Evolutionary conservation across 108 stramenopile species (phyloP).

Genomic region (Fragilaria radians): DNA sequence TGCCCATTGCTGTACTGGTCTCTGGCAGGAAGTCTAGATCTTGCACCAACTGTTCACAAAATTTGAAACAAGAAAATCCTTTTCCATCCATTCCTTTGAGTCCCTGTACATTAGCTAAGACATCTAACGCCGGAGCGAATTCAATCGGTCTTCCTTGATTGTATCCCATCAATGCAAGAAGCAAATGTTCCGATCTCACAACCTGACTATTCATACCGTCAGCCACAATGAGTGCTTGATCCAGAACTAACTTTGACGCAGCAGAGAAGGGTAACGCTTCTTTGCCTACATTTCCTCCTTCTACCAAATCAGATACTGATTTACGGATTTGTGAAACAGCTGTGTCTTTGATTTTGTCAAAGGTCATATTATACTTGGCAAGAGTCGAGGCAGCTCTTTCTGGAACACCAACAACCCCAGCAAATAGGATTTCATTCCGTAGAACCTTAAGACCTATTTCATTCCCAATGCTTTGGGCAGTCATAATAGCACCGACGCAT

Average conservation of each 20-base stretch:
- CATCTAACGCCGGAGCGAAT: slow-evolving; percentile 18
- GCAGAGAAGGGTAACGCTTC: slow-evolving; percentile 66
- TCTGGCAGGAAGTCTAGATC: slow-evolving; percentile 1
- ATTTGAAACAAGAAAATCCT: neutral
- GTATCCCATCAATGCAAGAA: slow-evolving; percentile 61
- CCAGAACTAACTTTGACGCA: slow-evolving; percentile 34
- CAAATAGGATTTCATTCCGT: slow-evolving; percentile 47
- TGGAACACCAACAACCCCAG: slow-evolving; percentile 53
- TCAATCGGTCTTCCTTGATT: slow-evolving; percentile 31
- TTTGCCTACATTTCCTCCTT: slow-evolving; percentile 11
- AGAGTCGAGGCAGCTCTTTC: slow-evolving; percentile 51
- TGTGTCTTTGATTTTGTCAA: slow-evolving; percentile 23
- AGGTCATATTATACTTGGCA: slow-evolving; percentile 34
- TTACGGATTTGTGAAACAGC: slow-evolving; percentile 10
- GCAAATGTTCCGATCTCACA: slow-evolving; percentile 58
- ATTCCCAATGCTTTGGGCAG: slow-evolving; percentile 50
- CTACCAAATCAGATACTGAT: slow-evolving; percentile 1
- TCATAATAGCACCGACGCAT: slow-evolving; percentile 43
- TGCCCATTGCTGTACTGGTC: neutral
- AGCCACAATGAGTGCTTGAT: slow-evolving; percentile 45
- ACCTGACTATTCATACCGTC: slow-evolving; percentile 37
- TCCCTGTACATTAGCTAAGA: slow-evolving; percentile 14
- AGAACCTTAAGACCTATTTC: slow-evolving; percentile 39
- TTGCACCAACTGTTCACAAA: neutral
- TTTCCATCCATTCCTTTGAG: slow-evolving; percentile 11